Percentiles rank a stretch among this genome's conserved stretches.
phyloP scores from a whole-genome alignment of 2,329 filamentous ascomycete species.

The Hymenoscyphus linearis region DNA sequence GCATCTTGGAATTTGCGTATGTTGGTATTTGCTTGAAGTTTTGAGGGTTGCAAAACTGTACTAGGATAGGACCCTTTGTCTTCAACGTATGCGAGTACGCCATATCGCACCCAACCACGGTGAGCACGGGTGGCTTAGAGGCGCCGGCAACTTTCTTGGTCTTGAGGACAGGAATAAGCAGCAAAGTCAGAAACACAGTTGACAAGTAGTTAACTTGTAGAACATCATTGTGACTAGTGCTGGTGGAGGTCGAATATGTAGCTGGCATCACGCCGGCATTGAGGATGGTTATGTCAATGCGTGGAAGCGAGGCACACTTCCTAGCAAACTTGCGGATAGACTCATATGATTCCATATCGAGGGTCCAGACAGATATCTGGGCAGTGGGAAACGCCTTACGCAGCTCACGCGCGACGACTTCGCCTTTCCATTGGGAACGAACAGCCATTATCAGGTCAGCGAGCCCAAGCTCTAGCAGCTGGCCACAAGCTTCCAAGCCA shows the following conservation, averaged over 20 bases:
- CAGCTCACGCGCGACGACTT: slow-evolving; percentile 36
- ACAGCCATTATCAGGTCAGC: slow-evolving; percentile 43
- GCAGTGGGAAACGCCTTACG: slow-evolving; percentile 31
- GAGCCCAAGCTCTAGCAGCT: slow-evolving; percentile 37
- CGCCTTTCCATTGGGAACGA: slow-evolving; percentile 39
- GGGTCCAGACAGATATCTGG: slow-evolving; percentile 42
- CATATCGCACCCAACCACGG: background rate
- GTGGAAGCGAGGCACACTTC: slow-evolving; percentile 32
- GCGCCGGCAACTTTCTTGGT: background rate
- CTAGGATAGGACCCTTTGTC: background rate
- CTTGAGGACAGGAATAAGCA: background rate
- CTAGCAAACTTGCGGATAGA: slow-evolving; percentile 40
- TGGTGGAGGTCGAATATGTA: background rate
- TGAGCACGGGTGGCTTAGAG: background rate
- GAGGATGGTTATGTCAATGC: slow-evolving; percentile 41
- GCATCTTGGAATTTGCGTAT: background rate
- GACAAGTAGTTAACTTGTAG: background rate
- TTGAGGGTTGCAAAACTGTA: background rate
- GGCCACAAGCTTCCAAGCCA: slow-evolving; percentile 38
- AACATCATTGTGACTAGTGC: background rate
- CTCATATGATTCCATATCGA: slow-evolving; percentile 45
- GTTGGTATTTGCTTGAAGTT: background rate
- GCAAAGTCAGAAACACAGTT: background rate
- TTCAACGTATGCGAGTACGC: background rate
- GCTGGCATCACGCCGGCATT: slow-evolving; percentile 37